Evolutionary conservation across 1,284 basidiomycete genomes (phyloP), one percentile per base, ranked within the genome.

Genomic region (Amylostereum areolatum): DNA sequence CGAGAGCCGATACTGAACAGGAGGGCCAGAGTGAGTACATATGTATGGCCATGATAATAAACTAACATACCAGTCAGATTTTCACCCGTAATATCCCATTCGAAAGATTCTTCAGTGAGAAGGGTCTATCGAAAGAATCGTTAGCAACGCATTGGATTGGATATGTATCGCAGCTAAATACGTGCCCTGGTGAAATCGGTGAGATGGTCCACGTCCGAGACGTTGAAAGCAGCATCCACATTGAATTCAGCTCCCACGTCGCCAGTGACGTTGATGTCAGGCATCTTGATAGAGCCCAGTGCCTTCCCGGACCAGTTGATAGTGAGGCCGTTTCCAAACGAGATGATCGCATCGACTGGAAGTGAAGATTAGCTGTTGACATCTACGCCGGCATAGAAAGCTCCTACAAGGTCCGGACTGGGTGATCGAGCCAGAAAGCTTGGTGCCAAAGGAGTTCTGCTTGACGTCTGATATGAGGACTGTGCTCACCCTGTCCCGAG

Each of bases 321-420:
- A 3, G 72, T 71, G 36, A 90, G 66, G 8, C 88, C 88, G 32
- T 72, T 63, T 1, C 77, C 74, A 65, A 90, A 90, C 9, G 72
- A 68, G 58, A 90, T 88, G 10, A 65, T 71, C 2, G 85, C 88
- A 55, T 91, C 84, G 59, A 90, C 82, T 85, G 42, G 43, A 36
- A 18, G 46, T 42, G 42, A 49, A 52, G 45, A 58, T 55, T 30
- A 56, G 34, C 8, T 43, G 10, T 29, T 31, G 32, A 4, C 27
- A 4, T 24, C 6, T 18, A 32, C 18, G 18, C 18, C 18, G 18
- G 18, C 32, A 33, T 28, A 41, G 3, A 34, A 35, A 52, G 24
- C 6, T 63, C 81, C 55, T 61, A 85, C 83, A 90, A 41, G 87
- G 87, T 31, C 88, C 87, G 24, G 87, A 77, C 51, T 87, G 80